Conservation (phyloP, 179 eudicot genomes). For the Vitellaria paradoxa region DNA sequence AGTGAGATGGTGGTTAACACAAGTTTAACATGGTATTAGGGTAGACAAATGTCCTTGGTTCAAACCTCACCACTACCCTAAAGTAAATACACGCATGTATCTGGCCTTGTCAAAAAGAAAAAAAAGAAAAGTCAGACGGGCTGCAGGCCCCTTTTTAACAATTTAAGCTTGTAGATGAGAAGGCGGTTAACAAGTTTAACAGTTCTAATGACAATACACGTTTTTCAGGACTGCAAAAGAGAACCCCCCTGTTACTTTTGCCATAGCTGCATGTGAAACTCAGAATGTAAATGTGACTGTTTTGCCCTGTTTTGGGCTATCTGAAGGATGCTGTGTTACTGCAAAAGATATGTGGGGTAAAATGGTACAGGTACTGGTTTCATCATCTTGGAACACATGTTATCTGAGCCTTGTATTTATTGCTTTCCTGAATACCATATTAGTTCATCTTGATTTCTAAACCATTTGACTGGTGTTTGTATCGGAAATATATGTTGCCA, state of each 20-base stretch:
- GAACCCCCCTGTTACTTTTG: constrained; percentile 92
- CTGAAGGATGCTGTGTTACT: constrained; percentile 71
- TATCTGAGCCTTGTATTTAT: neutral
- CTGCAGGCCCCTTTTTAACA: too few relatives aligned
- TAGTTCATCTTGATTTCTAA: neutral
- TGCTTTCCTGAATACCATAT: neutral
- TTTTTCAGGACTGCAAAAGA: constrained; percentile 80
- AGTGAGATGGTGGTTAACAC: too few relatives aligned
- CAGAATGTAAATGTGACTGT: constrained; percentile 96
- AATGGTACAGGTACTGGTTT: constrained; percentile 69
- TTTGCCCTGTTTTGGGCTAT: constrained; percentile 83
- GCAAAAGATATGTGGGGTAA: constrained; percentile 94
- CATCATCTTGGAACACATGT: neutral
- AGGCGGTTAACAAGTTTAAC: too few relatives aligned
- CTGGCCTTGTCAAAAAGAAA: too few relatives aligned
- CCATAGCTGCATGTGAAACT: constrained; percentile 95
- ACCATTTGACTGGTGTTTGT: neutral
- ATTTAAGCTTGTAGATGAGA: too few relatives aligned
- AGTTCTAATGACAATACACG: too few relatives aligned
- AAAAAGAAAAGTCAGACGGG: too few relatives aligned
- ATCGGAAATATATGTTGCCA: too few relatives aligned
- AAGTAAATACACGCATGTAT: too few relatives aligned
- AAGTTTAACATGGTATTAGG: too few relatives aligned
- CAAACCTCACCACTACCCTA: too few relatives aligned
- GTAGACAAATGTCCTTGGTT: too few relatives aligned